Evolutionary conservation across 106 monocot genomes (phyloP).

Genomic region (Hemerocallis citrina): DNA sequence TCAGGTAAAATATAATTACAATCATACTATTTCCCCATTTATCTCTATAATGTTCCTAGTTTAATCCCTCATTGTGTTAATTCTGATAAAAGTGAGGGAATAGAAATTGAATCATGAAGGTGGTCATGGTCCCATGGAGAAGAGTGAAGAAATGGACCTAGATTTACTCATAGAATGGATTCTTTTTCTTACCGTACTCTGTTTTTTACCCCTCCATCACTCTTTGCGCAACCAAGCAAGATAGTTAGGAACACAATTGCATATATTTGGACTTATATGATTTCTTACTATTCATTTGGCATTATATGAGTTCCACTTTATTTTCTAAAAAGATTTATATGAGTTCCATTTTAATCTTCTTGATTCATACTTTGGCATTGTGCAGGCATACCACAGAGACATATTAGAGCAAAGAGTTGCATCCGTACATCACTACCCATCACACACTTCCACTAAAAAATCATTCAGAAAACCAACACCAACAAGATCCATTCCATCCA

Average conservation of each 20-base stretch:
- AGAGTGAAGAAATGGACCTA: too few species aligned
- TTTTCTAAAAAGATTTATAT: not conserved
- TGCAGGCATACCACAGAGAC: conserved; percentile 7
- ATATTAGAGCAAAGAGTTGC: not conserved
- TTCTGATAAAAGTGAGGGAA: too few species aligned
- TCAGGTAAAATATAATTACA: conserved; percentile 43
- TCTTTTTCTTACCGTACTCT: too few species aligned
- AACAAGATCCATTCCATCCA: conserved; percentile 17
- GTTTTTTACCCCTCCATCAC: not conserved
- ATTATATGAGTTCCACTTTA: not conserved
- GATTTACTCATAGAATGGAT: too few species aligned
- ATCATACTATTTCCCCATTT: not conserved
- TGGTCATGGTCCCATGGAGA: too few species aligned
- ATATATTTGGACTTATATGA: not conserved
- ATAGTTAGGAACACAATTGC: not conserved
- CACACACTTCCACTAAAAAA: not conserved
- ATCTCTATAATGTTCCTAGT: not conserved
- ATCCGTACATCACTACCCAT: too few species aligned
- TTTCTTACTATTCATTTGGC: not conserved
- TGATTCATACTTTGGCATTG: not conserved
- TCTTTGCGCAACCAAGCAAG: not conserved
- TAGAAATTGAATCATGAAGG: too few species aligned
- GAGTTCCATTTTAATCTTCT: not conserved
- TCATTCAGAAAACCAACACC: not conserved
- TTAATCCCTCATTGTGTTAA: too few species aligned